Percentiles rank a stretch among this genome's conserved stretches.
Evolutionary conservation across 192 early-diverging fungal genomes (phyloP).

Genomic region (Mortierella hygrophila): DNA sequence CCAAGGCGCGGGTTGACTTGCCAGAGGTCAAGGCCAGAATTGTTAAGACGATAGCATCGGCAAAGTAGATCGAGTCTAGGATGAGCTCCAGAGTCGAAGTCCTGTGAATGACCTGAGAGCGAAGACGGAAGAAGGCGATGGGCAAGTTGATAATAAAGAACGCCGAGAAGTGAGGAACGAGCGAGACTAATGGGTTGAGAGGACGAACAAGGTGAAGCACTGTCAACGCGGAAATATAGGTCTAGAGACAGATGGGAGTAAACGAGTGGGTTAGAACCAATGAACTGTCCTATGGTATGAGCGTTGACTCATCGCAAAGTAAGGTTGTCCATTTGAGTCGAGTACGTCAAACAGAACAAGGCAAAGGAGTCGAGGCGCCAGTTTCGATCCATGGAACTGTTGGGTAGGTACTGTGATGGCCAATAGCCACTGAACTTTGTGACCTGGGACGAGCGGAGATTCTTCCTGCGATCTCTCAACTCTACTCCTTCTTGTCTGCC

Average conservation of each 20-base stretch:
- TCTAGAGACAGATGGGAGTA: background rate
- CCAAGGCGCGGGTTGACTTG: slow-evolving; percentile 27
- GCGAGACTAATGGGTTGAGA: slow-evolving; percentile 50
- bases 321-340: background rate
- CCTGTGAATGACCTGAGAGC: slow-evolving; percentile 39
- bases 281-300: background rate
- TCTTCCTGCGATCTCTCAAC: background rate
- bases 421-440: background rate
- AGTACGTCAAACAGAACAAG: background rate
- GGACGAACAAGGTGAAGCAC: slow-evolving; percentile 42
- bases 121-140: slow-evolving; percentile 45
- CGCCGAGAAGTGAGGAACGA: slow-evolving; percentile 44
- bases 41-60: slow-evolving; percentile 33
- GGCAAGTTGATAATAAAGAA: slow-evolving; percentile 53
- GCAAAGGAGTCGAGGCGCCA: background rate
- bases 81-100: slow-evolving; percentile 35
- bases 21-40: slow-evolving; percentile 40
- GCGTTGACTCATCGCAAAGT: background rate
- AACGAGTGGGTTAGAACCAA: background rate
- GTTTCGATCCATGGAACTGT: background rate
- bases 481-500: background rate
- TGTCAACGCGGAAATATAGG: slow-evolving; percentile 37
- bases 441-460: background rate
- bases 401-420: background rate
- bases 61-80: slow-evolving; percentile 44